These are phyloP conservation scores for Parasitella parasitica DNA, from an alignment of 371 early-diverging fungal genomes.

Conservation along the genomic window DNA sequence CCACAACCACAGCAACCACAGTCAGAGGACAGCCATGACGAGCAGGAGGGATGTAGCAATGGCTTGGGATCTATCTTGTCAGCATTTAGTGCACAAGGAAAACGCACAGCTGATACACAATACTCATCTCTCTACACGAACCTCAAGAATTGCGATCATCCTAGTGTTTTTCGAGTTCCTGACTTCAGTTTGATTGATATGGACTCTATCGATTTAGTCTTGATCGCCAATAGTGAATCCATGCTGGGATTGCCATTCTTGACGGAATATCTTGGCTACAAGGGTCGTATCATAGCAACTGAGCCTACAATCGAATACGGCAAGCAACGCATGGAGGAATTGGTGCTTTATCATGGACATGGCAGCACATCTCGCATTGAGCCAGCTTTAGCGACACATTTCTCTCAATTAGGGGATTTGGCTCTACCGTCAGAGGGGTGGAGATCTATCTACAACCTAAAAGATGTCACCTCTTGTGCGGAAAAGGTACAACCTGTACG, in stretches of 20 bases:
- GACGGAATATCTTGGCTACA: constrained; percentile 82
- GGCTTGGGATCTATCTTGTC: constrained; percentile 12
- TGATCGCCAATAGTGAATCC: constrained; percentile 74
- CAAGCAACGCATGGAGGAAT: constrained; percentile 65
- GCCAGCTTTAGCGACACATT: constrained; percentile 24
- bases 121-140: constrained; percentile 6
- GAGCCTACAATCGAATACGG: constrained; percentile 11
- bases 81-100: constrained; percentile 15
- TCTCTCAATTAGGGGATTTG: constrained; percentile 11
- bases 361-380: constrained; percentile 15
- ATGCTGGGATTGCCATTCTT: constrained; percentile 81
- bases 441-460: constrained; percentile 55
- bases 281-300: constrained; percentile 50
- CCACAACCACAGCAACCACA: constrained; percentile 8
- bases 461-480: constrained; percentile 62
- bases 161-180: constrained; percentile 45
- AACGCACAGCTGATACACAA: constrained; percentile 21
- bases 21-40: background rate
- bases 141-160: constrained; percentile 20
- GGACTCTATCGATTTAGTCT: constrained; percentile 68
- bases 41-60: background rate
- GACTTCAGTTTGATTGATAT: constrained; percentile 58
- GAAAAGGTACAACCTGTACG: constrained; percentile 68
- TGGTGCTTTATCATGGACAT: constrained; percentile 55
- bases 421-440: constrained; percentile 27